phyloP scores from a whole-genome alignment of 2,329 filamentous ascomycete genomes.

The Drechslerella dactyloides region DNA sequence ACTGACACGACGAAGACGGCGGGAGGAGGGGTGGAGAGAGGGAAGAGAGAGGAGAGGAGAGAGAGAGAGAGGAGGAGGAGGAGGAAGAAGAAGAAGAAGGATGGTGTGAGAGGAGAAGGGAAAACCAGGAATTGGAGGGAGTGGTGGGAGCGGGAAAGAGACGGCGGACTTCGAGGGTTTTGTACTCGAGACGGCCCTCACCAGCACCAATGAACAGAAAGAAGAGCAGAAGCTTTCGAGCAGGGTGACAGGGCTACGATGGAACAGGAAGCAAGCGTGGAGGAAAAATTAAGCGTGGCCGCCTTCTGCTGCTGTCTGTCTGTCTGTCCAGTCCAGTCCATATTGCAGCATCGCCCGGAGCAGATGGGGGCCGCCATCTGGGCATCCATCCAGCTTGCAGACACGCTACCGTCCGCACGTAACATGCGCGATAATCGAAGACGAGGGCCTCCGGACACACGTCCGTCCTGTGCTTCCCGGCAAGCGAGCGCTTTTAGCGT shows the following conservation, averaged over 20 bases:
- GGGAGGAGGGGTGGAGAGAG: background rate
- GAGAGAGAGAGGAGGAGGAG: conserved; percentile 21
- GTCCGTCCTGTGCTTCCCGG: conserved; percentile 12
- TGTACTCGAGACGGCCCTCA: conserved; percentile 45
- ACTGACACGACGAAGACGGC: background rate
- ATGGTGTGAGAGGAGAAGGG: conserved; percentile 5
- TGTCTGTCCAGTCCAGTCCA: too few species aligned
- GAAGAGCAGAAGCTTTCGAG: background rate
- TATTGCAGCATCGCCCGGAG: background rate
- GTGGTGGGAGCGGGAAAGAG: conserved; percentile 33
- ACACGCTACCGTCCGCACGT: too few species aligned
- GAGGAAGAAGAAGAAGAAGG: conserved; percentile 4
- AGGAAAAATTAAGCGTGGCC: conserved; percentile 42
- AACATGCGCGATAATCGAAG: too few species aligned
- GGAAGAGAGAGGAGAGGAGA: conserved; percentile 16
- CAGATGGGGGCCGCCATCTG: conserved; percentile 37
- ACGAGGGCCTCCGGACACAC: too few species aligned
- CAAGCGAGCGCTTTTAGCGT: conserved; percentile 51
- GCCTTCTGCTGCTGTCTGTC: background rate
- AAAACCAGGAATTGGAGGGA: conserved; percentile 37
- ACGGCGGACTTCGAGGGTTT: conserved; percentile 49
- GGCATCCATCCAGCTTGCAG: too few species aligned
- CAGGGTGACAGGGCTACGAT: conserved; percentile 10
- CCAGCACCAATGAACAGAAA: background rate
- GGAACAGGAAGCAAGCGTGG: conserved; percentile 39